Percentiles rank a stretch among this genome's conserved stretches.
Evolutionary conservation across 495 filamentous ascomycete genomes (phyloP).

Genomic region (Podospora australis): DNA sequence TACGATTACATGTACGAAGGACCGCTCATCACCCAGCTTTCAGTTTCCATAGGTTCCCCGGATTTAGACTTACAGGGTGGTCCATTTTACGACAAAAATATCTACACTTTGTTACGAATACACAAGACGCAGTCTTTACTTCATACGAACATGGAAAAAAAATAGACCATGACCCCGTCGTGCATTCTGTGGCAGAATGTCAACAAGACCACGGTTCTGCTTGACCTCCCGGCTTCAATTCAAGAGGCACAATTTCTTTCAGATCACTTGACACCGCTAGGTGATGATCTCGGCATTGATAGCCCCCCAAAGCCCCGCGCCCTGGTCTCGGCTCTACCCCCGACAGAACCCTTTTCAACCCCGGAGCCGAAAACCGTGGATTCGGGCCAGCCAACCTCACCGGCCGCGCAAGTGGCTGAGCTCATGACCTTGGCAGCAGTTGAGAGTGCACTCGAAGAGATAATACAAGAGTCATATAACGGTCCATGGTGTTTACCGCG

Average conservation of each 20-base stretch:
- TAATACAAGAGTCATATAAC: conserved; percentile 23
- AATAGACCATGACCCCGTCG: conserved; percentile 16
- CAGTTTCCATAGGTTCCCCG: too few relatives aligned
- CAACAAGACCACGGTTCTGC: conserved; percentile 27
- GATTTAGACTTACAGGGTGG: too few relatives aligned
- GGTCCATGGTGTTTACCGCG: conserved; percentile 42
- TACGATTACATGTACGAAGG: too few relatives aligned
- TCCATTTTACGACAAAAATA: too few relatives aligned
- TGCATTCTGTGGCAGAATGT: conserved; percentile 37
- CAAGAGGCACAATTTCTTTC: conserved; percentile 41
- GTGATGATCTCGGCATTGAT: neutral
- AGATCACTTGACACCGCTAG: neutral
- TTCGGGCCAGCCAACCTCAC: conserved; percentile 3
- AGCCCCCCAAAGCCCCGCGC: conserved; percentile 17
- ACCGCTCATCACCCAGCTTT: too few relatives aligned
- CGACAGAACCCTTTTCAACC: conserved; percentile 34
- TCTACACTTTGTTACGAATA: too few relatives aligned
- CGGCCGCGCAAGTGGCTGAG: conserved; percentile 36
- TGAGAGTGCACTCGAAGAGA: conserved; percentile 34
- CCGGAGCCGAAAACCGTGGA: conserved; percentile 36
- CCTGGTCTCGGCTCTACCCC: conserved; percentile 32
- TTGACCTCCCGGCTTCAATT: conserved; percentile 42
- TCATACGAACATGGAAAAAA: neutral
- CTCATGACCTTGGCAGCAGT: conserved; percentile 40
- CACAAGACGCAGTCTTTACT: neutral